Evolutionary conservation across 768 basidiomycete genomes (phyloP).

Genomic region (Cystofilobasidium ferigula): DNA sequence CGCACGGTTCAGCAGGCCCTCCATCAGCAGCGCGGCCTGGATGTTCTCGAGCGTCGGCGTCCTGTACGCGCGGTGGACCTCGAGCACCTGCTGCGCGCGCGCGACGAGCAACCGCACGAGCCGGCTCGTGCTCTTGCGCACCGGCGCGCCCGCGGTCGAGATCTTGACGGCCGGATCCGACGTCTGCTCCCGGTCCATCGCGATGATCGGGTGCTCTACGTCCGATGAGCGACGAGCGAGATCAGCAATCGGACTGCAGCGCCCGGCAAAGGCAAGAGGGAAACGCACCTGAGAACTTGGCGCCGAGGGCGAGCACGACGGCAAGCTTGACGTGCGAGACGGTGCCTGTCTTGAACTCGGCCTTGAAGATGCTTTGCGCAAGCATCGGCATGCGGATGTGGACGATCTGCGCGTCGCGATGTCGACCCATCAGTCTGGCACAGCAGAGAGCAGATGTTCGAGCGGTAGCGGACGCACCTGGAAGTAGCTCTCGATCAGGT

Average conservation of each 20-base stretch:
- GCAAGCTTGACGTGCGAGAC: conserved; percentile 49
- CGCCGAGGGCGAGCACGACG: conserved; percentile 79
- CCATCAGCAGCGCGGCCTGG: conserved; percentile 62
- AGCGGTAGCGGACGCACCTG: conserved; percentile 40
- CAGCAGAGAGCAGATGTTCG: too few relatives aligned
- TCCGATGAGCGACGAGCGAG: conserved; percentile 45
- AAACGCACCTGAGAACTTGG: conserved; percentile 38
- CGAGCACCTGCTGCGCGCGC: conserved; percentile 73
- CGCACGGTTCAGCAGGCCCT: conserved; percentile 61
- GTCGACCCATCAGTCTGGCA: neutral
- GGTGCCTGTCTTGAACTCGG: conserved; percentile 46
- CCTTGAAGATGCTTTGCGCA: conserved; percentile 69
- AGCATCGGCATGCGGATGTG: conserved; percentile 79
- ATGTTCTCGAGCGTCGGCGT: conserved; percentile 68
- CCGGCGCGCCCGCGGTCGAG: conserved; percentile 37
- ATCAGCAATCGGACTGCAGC: neutral
- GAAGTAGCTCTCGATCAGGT: conserved; percentile 90
- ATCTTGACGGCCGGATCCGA: neutral
- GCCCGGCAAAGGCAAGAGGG: neutral
- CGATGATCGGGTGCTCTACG: conserved; percentile 75
- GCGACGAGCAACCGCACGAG: conserved; percentile 67
- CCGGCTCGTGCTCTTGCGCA: conserved; percentile 51
- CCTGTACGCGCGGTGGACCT: conserved; percentile 75
- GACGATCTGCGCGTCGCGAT: conserved; percentile 45
- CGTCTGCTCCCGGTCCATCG: conserved; percentile 57